Conservation (phyloP, 1,284 basidiomycete species). For the Rhizopogon parksii region DNA sequence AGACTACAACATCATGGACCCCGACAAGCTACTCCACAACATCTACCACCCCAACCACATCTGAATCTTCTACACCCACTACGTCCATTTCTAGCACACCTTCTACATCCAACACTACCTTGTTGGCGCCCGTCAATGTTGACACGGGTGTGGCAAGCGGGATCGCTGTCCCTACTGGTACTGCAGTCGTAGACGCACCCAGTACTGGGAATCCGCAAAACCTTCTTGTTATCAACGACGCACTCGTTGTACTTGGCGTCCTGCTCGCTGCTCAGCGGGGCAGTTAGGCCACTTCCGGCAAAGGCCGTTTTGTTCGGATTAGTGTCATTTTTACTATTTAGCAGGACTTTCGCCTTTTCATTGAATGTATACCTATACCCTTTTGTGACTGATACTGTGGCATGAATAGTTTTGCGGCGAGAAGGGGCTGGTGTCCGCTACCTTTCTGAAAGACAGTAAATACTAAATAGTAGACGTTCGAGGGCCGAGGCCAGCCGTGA, state of each 20-base stretch:
- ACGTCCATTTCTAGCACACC: constrained; percentile 13
- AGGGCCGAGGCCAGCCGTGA: too few species aligned
- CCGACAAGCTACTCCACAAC: not conserved
- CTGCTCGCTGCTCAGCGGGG: not conserved
- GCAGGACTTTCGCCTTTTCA: too few species aligned
- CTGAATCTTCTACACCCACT: constrained; percentile 8
- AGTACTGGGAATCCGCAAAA: constrained; percentile 16
- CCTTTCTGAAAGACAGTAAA: too few species aligned
- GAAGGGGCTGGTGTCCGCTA: too few species aligned
- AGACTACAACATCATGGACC: too few species aligned
- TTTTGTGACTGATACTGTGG: too few species aligned
- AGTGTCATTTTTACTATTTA: not conserved
- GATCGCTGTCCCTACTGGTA: constrained; percentile 17
- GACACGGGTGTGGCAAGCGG: constrained; percentile 9
- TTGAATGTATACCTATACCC: too few species aligned
- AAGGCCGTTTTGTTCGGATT: not conserved
- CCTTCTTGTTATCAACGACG: constrained; percentile 27
- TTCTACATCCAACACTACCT: constrained; percentile 8
- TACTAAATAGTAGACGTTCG: too few species aligned
- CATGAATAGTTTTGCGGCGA: too few species aligned
- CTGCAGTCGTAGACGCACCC: constrained; percentile 7
- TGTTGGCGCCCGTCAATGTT: not conserved
- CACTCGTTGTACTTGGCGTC: constrained; percentile 29
- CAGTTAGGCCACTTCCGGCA: not conserved
- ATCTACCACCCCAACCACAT: constrained; percentile 11